Conservation (phyloP, 179 eudicot genomes). For the Camellia oleifera region DNA sequence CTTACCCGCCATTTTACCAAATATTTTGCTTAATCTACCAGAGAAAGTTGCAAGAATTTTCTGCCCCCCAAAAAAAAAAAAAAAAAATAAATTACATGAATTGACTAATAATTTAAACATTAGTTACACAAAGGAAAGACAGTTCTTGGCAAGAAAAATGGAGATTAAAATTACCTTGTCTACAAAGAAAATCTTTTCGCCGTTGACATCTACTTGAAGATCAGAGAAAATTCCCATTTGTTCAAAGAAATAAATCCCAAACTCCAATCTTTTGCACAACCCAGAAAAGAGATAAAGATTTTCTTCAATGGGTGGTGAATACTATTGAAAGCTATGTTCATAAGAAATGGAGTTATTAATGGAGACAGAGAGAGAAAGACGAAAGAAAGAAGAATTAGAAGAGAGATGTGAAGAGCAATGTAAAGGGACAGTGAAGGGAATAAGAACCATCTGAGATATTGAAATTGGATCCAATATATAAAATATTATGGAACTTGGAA, state of each 20-base stretch:
- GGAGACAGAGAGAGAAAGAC: neutral
- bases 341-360: neutral
- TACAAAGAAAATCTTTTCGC: slow-evolving; percentile 52
- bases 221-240: slow-evolving; percentile 37
- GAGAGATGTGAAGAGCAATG: slow-evolving; percentile 9
- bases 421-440: slow-evolving; percentile 8
- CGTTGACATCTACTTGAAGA: slow-evolving; percentile 62
- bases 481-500: neutral
- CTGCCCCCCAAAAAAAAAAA: slow-evolving; percentile 34
- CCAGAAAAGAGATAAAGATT: neutral
- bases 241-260: slow-evolving; percentile 2
- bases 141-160: neutral
- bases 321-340: neutral
- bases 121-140: too few species aligned
- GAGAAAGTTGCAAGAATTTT: slow-evolving; percentile 40
- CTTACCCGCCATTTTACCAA: slow-evolving; percentile 19
- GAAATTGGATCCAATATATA: neutral
- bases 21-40: slow-evolving; percentile 34
- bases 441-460: slow-evolving; percentile 14
- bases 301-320: neutral
- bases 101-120: too few species aligned
- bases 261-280: slow-evolving; percentile 13
- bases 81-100: neutral
- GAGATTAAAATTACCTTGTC: slow-evolving; percentile 35
- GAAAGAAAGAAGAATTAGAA: neutral